Conservation (phyloP, 2,329 filamentous ascomycete species). For the Coleophoma cylindrospora region DNA sequence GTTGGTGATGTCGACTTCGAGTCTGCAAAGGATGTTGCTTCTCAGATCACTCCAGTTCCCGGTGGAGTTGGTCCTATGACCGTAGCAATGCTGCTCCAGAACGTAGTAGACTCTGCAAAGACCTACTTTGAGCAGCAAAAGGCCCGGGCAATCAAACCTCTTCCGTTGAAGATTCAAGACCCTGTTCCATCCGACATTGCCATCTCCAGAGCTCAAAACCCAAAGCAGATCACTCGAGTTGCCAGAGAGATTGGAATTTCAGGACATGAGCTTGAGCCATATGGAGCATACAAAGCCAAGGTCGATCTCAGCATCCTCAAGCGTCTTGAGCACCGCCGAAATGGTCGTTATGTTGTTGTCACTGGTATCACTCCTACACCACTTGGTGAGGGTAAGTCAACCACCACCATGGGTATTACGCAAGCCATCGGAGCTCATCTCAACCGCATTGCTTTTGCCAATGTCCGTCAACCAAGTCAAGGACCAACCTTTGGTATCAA, state of each 20-base stretch:
- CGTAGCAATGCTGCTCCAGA: constrained; percentile 95
- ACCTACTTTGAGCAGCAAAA: constrained; percentile 80
- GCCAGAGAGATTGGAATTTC: constrained; percentile 86
- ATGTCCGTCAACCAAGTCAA: constrained; percentile 94
- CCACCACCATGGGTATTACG: constrained; percentile 91
- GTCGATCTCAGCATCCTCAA: constrained; percentile 79
- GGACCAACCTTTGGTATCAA: constrained; percentile 99
- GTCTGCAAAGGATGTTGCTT: constrained; percentile 77
- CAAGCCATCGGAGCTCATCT: constrained; percentile 90
- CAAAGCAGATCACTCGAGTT: constrained; percentile 84
- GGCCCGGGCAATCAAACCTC: constrained; percentile 69
- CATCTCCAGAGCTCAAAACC: constrained; percentile 81
- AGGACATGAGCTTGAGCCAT: constrained; percentile 85
- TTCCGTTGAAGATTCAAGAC: constrained; percentile 73
- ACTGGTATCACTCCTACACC: constrained; percentile 96
- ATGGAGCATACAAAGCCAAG: constrained; percentile 94
- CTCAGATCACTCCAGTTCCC: constrained; percentile 90
- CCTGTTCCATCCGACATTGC: constrained; percentile 96
- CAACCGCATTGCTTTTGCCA: constrained; percentile 85
- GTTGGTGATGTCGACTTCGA: constrained; percentile 96
- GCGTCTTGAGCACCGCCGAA: constrained; percentile 77
- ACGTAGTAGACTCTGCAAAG: constrained; percentile 83
- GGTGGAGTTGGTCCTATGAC: constrained; percentile 99
- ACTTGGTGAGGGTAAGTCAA: constrained; percentile 95
- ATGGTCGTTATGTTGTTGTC: constrained; percentile 89